phyloP scores from a whole-genome alignment of 2,329 filamentous ascomycete genomes.

The Knoxdaviesia proteae region DNA sequence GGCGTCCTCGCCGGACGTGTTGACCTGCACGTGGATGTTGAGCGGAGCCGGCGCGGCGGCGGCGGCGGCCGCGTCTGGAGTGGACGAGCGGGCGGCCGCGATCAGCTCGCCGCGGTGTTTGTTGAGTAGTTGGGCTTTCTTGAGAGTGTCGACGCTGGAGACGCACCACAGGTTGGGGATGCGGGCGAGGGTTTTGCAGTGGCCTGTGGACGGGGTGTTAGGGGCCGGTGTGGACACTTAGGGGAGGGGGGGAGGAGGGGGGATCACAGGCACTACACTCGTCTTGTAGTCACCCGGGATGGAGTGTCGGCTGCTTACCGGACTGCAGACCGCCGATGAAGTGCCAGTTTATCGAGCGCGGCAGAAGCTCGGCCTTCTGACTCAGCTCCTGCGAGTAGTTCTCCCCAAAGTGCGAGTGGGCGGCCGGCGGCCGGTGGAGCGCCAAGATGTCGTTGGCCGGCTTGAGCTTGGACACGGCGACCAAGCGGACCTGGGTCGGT shows the following conservation, averaged over 20 bases:
- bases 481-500: slow-evolving; percentile 47
- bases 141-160: slow-evolving; percentile 68
- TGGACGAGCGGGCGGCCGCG: slow-evolving; percentile 14
- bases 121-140: slow-evolving; percentile 71
- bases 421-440: slow-evolving; percentile 40
- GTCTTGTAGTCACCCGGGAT: not conserved
- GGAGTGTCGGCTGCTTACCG: slow-evolving; percentile 13
- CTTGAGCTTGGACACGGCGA: slow-evolving; percentile 93
- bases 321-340: slow-evolving; percentile 91
- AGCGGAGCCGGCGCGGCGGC: slow-evolving; percentile 18
- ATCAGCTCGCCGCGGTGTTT: slow-evolving; percentile 46
- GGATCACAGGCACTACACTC: too few relatives aligned
- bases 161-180: slow-evolving; percentile 84
- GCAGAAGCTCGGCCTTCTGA: slow-evolving; percentile 68
- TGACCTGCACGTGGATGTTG: slow-evolving; percentile 76
- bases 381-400: slow-evolving; percentile 85
- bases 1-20: slow-evolving; percentile 70
- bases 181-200: slow-evolving; percentile 71
- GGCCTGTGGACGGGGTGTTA: slow-evolving; percentile 31
- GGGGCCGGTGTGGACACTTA: not conserved
- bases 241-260: not conserved
- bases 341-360: slow-evolving; percentile 67
- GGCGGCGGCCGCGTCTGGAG: slow-evolving; percentile 9
- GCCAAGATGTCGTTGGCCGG: slow-evolving; percentile 78
- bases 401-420: slow-evolving; percentile 73